phyloP scores from a whole-genome alignment of 2,329 filamentous ascomycete genomes.

The Ascochyta koolunga region DNA sequence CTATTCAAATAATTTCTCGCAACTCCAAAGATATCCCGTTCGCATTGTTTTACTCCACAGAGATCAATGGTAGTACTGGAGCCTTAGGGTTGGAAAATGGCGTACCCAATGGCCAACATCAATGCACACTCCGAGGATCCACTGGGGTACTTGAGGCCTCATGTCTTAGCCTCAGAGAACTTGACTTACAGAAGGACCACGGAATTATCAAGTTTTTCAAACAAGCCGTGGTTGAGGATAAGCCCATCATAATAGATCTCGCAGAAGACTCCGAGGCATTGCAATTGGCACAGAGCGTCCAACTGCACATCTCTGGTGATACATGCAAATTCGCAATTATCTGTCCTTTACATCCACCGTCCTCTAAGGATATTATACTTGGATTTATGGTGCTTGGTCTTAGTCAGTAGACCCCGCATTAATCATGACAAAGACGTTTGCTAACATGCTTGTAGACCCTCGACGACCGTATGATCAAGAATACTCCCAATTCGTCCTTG shows the following conservation, averaged over 20 bases:
- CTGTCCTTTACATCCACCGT: constrained; percentile 46
- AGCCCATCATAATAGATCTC: constrained; percentile 34
- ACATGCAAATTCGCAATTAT: constrained; percentile 42
- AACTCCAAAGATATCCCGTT: constrained; percentile 62
- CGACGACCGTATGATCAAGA: constrained; percentile 48
- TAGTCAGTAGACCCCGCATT: constrained; percentile 10
- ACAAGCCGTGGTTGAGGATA: constrained; percentile 34
- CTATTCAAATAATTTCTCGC: constrained; percentile 69
- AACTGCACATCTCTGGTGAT: constrained; percentile 45
- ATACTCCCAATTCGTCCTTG: constrained; percentile 46
- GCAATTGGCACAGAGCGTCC: constrained; percentile 34
- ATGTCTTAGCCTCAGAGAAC: constrained; percentile 25
- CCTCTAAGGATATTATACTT: constrained; percentile 40
- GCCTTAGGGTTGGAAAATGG: constrained; percentile 1
- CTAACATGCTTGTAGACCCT: constrained; percentile 26
- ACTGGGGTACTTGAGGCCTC: constrained; percentile 27
- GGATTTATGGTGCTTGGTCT: constrained; percentile 50
- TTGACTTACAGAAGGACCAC: constrained; percentile 28
- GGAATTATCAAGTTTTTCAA: constrained; percentile 36
- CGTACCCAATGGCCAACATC: constrained; percentile 10
- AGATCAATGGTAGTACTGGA: constrained; percentile 15
- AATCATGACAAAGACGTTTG: not conserved
- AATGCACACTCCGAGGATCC: constrained; percentile 32
- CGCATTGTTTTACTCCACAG: constrained; percentile 34
- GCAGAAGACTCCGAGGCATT: constrained; percentile 37